phyloP scores from a whole-genome alignment of 352 stramenopile species.

The Pythium sp. region DNA sequence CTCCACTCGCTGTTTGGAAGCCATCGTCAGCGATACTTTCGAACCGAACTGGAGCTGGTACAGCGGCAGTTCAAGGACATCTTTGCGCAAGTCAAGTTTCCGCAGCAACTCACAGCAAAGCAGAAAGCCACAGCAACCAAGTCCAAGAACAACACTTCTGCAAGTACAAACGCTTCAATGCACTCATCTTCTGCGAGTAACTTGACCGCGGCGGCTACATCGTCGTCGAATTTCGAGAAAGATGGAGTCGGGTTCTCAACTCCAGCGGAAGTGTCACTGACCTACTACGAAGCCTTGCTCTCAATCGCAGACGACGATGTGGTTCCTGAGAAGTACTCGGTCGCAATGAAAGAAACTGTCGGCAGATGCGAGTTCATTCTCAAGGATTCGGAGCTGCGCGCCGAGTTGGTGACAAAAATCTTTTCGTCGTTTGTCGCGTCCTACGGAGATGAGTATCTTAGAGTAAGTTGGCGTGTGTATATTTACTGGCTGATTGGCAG shows the following conservation, averaged over 20 bases:
- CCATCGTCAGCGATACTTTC: conserved; percentile 65
- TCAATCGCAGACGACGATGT: conserved; percentile 42
- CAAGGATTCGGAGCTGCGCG: conserved; percentile 60
- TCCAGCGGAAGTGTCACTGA: conserved; percentile 32
- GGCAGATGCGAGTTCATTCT: conserved; percentile 60
- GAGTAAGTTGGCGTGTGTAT: conserved; percentile 26
- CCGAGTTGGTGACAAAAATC: conserved; percentile 65
- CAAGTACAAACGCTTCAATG: conserved; percentile 8
- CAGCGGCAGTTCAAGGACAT: conserved; percentile 46
- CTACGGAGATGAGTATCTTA: conserved; percentile 67
- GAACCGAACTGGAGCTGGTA: conserved; percentile 63
- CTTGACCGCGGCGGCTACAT: conserved; percentile 18
- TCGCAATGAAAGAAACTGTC: conserved; percentile 41
- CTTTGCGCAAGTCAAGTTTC: conserved; percentile 46
- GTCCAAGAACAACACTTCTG: conserved; percentile 23
- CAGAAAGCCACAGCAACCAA: conserved; percentile 38
- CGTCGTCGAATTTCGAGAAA: conserved; percentile 53
- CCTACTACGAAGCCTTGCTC: conserved; percentile 58
- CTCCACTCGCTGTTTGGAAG: conserved; percentile 78
- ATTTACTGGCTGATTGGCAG: no score
- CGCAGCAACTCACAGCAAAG: conserved; percentile 34
- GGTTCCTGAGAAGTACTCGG: conserved; percentile 33
- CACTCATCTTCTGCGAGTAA: conserved; percentile 11
- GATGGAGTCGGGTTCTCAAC: conserved; percentile 20
- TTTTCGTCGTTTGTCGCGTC: conserved; percentile 56